Evolutionary conservation across 2,329 filamentous ascomycete species (phyloP).

Genomic region (Nigrospora sphaerica): DNA sequence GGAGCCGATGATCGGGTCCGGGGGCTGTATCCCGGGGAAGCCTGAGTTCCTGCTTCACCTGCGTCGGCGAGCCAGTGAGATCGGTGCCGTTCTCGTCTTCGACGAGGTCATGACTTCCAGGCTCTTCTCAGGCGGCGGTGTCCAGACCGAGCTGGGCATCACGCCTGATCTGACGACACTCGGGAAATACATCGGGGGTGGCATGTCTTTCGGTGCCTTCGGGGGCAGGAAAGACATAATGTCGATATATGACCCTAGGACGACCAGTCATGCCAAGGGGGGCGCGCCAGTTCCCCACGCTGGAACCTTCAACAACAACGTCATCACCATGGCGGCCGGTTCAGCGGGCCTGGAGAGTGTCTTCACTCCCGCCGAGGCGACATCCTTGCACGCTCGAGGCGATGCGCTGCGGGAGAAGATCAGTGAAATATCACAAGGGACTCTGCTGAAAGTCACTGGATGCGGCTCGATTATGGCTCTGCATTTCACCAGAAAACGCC

Average conservation of each 20-base stretch:
- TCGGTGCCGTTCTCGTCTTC: conserved; percentile 53
- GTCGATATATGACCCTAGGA: conserved; percentile 40
- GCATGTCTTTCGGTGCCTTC: conserved; percentile 60
- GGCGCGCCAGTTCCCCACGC: conserved; percentile 28
- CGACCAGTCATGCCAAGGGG: neutral
- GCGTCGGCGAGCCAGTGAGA: conserved; percentile 35
- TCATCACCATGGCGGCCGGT: conserved; percentile 41
- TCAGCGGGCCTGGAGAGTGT: conserved; percentile 17
- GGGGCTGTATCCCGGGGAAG: conserved; percentile 46
- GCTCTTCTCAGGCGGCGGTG: conserved; percentile 38
- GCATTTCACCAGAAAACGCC: conserved; percentile 10
- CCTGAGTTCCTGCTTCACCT: conserved; percentile 44
- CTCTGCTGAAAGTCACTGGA: conserved; percentile 15
- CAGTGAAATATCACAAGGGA: conserved; percentile 7
- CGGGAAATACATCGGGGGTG: conserved; percentile 62
- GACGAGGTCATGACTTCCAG: conserved; percentile 69
- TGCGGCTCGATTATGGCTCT: conserved; percentile 14
- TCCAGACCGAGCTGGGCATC: conserved; percentile 34
- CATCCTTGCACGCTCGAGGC: conserved; percentile 15
- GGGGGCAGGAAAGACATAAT: conserved; percentile 55
- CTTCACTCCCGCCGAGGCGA: conserved; percentile 17
- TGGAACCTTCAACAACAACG: conserved; percentile 60
- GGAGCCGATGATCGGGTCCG: conserved; percentile 59
- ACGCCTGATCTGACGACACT: conserved; percentile 56
- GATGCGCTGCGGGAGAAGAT: conserved; percentile 15